Conservation (phyloP, 441 rosid species). For the Jatropha podagrica region DNA sequence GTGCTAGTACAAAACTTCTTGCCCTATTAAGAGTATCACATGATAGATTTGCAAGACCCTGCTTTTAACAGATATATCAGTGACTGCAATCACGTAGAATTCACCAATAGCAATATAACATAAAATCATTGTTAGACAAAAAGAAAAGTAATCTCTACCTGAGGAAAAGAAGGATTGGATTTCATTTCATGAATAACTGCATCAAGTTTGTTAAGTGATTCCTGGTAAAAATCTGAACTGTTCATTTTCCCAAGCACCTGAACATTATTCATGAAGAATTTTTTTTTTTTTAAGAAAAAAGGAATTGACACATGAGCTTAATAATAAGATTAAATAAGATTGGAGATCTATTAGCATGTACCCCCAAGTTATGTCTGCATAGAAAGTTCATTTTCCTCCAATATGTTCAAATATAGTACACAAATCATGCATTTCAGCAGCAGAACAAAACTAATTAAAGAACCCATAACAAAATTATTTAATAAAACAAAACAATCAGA, state of each 20-base stretch:
- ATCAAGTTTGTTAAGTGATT: slow-evolving; percentile 62
- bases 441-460: neutral
- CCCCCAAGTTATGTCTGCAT: neutral
- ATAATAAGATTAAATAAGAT: neutral
- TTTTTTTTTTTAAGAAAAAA: neutral
- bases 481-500: neutral
- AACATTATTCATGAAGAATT: slow-evolving; percentile 3
- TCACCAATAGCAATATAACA: neutral
- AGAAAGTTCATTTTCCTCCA: neutral
- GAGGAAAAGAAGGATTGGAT: slow-evolving; percentile 65
- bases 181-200: slow-evolving; percentile 50
- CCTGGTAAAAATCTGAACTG: slow-evolving; percentile 43
- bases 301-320: neutral
- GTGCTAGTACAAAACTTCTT: slow-evolving; percentile 43
- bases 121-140: neutral
- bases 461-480: neutral
- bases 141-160: slow-evolving; percentile 38
- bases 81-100: neutral
- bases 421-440: neutral
- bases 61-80: slow-evolving; percentile 20
- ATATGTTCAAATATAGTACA: neutral
- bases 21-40: slow-evolving; percentile 46
- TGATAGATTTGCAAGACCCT: slow-evolving; percentile 78
- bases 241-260: slow-evolving; percentile 54
- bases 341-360: neutral